Base-by-base conservation (phyloP, 2,329 filamentous ascomycete genomes). In the Phoma herbarum region DNA sequence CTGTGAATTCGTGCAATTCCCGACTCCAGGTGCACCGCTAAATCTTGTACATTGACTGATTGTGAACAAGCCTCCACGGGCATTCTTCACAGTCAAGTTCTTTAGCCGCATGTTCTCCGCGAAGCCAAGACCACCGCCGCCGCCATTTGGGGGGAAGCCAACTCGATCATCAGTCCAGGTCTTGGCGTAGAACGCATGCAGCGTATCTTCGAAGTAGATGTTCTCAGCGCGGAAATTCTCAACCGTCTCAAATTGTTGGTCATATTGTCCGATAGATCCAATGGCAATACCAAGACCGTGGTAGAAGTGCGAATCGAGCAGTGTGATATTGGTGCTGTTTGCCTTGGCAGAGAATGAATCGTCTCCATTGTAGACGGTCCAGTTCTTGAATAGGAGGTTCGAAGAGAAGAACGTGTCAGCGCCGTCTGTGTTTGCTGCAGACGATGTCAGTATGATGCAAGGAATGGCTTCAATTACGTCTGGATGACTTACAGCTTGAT, bases 221-320 rank as follows among this genome's bases (percentile, higher is more conserved):
- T 86, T 83, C 9, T 77, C 74, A 1, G 78, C 83, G 5, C 74
- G 77, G 33, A 87, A 75, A 54, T 81, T 79, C 64, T 84, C 78
- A 12, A 88, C 77, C 11, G 77, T 79, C 63, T 87, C 83, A 57
- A 77, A 81, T 2, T 69, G 61, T 10, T 75, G 79, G 0, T 80
- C 73, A 59, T 84, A 86, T 71, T 87, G 85, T 0, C 83, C 85
- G 41, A 88, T 83, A 26, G 81, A 84, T 2, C 85, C 85, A 16
- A 88, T 78, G 2, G 85, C 83, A n/a, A 87, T 74, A 2, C 84
- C 84, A 14, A 66, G 63, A 2, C 61, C 61, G 28, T 63, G 41
- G 37, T 63, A 63, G 41, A 65, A 63, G 25, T 56, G 46, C 8
- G 60, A 65, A 28, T 65, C 52, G 7, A 59, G 39, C 5, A 65